Evolutionary conservation across 176 grass and related monocot species (phyloP).

Genomic region (Olyra latifolia): DNA sequence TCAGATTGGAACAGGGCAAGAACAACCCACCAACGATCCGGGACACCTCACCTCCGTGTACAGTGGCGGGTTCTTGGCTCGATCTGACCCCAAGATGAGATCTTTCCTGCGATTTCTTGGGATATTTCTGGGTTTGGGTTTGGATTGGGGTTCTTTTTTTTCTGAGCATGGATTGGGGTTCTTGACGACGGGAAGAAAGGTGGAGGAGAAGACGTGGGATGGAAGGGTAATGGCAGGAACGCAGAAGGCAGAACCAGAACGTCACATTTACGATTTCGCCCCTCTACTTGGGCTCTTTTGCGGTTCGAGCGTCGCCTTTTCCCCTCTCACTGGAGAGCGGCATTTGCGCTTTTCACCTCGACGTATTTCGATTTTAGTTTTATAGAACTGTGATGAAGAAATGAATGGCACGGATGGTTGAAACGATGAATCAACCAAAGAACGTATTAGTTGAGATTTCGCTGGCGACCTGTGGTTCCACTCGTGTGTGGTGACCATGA

Average conservation of each 20-base stretch:
- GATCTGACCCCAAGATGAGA: constrained; percentile 17
- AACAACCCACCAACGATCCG: constrained; percentile 19
- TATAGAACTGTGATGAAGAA: background rate
- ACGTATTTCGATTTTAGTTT: background rate
- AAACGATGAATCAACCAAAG: background rate
- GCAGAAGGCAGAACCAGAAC: constrained; percentile 26
- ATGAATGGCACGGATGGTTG: background rate
- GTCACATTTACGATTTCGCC: constrained; percentile 9
- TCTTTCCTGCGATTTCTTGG: background rate
- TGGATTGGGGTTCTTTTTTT: constrained; percentile 55
- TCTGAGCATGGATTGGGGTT: constrained; percentile 56
- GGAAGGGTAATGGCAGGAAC: constrained; percentile 4
- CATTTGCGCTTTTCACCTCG: background rate
- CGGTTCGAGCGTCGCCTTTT: background rate
- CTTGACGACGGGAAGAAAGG: constrained; percentile 36
- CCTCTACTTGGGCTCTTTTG: background rate
- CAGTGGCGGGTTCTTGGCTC: background rate
- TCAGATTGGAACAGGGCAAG: background rate
- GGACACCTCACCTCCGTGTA: constrained; percentile 14
- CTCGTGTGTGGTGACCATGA: background rate
- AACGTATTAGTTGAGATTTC: background rate
- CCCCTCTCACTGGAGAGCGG: background rate
- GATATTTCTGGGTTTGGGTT: constrained; percentile 27
- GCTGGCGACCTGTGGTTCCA: background rate
- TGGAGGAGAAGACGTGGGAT: constrained; percentile 39